Percentiles rank a stretch among this genome's conserved stretches.
Evolutionary conservation across 108 stramenopile genomes (phyloP).

Genomic region (Ochromonas danica): DNA sequence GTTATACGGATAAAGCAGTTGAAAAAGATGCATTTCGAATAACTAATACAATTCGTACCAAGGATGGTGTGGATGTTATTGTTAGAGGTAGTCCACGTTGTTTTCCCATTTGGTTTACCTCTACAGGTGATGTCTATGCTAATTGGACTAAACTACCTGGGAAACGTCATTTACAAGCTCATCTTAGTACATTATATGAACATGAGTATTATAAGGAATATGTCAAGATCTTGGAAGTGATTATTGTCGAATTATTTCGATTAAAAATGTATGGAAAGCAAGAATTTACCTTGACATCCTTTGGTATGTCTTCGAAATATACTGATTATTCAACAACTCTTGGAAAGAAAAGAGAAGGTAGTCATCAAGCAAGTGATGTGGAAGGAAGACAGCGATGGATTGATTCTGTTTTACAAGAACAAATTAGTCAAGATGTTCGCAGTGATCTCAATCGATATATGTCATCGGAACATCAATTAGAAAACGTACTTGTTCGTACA

Average conservation of each 20-base stretch:
- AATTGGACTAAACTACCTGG: constrained; percentile 49
- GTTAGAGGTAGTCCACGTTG: neutral
- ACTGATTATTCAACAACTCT: neutral
- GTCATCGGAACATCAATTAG: no score
- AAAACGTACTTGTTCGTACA: no score
- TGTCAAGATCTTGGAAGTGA: constrained; percentile 36
- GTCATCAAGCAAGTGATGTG: no score
- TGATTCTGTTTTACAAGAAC: no score
- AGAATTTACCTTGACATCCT: neutral
- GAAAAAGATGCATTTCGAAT: no score
- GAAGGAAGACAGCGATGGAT: no score
- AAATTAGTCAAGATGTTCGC: no score
- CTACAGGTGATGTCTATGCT: constrained; percentile 44
- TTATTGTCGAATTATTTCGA: constrained; percentile 34
- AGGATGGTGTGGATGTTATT: neutral
- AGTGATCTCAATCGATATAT: no score
- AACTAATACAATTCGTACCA: no score
- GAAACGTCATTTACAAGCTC: constrained; percentile 31
- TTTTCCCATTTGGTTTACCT: constrained; percentile 54
- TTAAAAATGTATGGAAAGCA: constrained; percentile 26
- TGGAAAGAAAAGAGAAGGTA: neutral
- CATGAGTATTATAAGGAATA: constrained; percentile 45
- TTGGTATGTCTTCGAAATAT: no score
- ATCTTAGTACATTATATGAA: constrained; percentile 46
- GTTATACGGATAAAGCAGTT: no score